Base-by-base conservation (phyloP, 1,284 basidiomycete species). In the Fomitopsis palustris region DNA sequence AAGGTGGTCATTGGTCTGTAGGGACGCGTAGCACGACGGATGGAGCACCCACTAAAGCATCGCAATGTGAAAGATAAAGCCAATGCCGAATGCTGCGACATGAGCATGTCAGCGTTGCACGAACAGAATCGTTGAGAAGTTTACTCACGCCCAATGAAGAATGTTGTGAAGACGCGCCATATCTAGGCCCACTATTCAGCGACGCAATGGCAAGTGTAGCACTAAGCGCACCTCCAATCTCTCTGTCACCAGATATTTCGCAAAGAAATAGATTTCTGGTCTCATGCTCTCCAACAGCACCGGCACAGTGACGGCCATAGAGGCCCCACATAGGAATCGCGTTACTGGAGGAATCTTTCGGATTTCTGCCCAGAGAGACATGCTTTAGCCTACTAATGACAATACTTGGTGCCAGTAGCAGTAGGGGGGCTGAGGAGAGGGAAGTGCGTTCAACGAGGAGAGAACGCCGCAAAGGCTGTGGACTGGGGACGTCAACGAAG, bases 261-360 rank as follows among this genome's bases (percentile, higher is more conserved):
- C 71, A 67, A 90, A 93, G 0, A 90, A 49, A 61, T 92, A 62
- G 41, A 72, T 78, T 70, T 86, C 85, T 0, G 78, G 73, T 2
- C 79, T 75, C 19, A 92, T 68, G 7, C 93, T 60, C 14, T 82
- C 74, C 62, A 90, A 72, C 60, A 91, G 72, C 39, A 82, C 77
- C 0, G 92, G 83, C 0, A 88, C 35, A 0, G 92, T 84, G 39
- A 93, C 75, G 0, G 74, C 82, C 1, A 88, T 69, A 2, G 85
- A 84, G 1, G 89, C 86, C 10, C 75, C 77, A 54, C 86, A 80
- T 21, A 94, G 71, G 61, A 87, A 85, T 33, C 93, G 83, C 2
- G 94, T 95, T 21, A 96, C 89, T 49, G 92, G 89, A 0, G 93
- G 93, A 2, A 96, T 92, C 76, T 93, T 93, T 64, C 78, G 80